Evolutionary conservation across 2,329 filamentous ascomycete genomes (phyloP).

Genomic region (Colletotrichum viniferum): DNA sequence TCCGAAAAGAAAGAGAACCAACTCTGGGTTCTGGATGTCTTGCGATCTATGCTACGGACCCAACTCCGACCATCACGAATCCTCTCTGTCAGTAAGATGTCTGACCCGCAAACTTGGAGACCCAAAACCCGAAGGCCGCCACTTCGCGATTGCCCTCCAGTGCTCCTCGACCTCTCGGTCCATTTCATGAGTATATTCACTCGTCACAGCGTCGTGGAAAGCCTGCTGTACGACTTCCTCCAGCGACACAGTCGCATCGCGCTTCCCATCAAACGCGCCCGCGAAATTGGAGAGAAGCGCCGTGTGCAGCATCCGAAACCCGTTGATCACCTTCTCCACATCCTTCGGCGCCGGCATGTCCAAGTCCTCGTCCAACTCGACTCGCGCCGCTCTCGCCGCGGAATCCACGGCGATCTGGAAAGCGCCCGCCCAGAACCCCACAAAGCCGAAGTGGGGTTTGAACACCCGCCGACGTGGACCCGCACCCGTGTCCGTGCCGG

Average conservation of each 20-base stretch:
- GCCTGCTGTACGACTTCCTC: neutral
- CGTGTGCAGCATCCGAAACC: neutral
- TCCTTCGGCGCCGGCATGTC: neutral
- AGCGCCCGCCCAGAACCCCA: neutral
- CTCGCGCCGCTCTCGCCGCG: neutral
- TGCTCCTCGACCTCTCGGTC: neutral
- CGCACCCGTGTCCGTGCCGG: neutral
- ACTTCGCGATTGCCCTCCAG: neutral
- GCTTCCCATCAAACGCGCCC: neutral
- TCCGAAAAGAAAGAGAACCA: neutral
- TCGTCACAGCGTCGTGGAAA: neutral
- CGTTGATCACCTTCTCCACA: neutral
- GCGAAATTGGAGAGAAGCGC: neutral
- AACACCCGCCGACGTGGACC: neutral
- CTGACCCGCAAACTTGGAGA: neutral
- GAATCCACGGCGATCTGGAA: neutral
- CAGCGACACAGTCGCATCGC: accelerated
- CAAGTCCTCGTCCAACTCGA: neutral
- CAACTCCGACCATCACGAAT: neutral
- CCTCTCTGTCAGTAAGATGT: too few relatives aligned
- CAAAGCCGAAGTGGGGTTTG: neutral
- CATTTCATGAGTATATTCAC: neutral
- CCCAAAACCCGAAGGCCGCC: neutral
- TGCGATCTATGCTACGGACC: neutral
- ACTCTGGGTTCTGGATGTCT: accelerated